Percentiles rank a stretch among this genome's conserved stretches.
phyloP scores from a whole-genome alignment of 306 rosid genomes.

The Acacia confusa region DNA sequence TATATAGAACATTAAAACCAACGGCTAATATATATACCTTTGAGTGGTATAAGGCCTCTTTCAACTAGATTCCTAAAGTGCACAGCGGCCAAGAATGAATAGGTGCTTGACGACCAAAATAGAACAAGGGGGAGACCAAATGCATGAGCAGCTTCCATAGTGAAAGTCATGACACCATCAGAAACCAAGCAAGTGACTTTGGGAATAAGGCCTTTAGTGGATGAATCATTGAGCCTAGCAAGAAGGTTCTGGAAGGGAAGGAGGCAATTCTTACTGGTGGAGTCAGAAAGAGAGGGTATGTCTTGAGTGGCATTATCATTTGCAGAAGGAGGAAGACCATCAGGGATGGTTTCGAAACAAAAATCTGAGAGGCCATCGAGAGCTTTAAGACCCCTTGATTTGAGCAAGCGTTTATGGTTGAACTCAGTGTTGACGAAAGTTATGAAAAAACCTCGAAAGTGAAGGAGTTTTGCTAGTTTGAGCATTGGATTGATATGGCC shows the following conservation, averaged over 20 bases:
- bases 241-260: slow-evolving; percentile 13
- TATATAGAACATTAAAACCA: too few species aligned
- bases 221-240: neutral
- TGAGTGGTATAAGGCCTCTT: slow-evolving; percentile 17
- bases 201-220: neutral
- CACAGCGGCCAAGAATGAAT: neutral
- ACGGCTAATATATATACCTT: slow-evolving; percentile 5
- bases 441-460: slow-evolving; percentile 26
- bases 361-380: neutral
- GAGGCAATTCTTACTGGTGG: slow-evolving; percentile 20
- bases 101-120: slow-evolving; percentile 26
- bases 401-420: slow-evolving; percentile 1
- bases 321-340: slow-evolving; percentile 25
- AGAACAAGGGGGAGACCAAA: slow-evolving; percentile 1
- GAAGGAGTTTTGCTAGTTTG: slow-evolving; percentile 34
- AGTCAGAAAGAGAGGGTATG: slow-evolving; percentile 13
- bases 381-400: neutral
- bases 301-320: slow-evolving; percentile 8
- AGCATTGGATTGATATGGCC: slow-evolving; percentile 35
- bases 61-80: neutral
- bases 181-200: slow-evolving; percentile 16
- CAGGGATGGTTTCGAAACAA: slow-evolving; percentile 27
- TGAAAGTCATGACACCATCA: slow-evolving; percentile 27
- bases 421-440: neutral
- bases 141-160: neutral